A percentile compares a stretch with the other conserved stretches of the same genome.
These are phyloP conservation scores for Pestalotiopsis sp. DNA, from an alignment of 2,329 filamentous ascomycete genomes.

Conservation along the genomic window DNA sequence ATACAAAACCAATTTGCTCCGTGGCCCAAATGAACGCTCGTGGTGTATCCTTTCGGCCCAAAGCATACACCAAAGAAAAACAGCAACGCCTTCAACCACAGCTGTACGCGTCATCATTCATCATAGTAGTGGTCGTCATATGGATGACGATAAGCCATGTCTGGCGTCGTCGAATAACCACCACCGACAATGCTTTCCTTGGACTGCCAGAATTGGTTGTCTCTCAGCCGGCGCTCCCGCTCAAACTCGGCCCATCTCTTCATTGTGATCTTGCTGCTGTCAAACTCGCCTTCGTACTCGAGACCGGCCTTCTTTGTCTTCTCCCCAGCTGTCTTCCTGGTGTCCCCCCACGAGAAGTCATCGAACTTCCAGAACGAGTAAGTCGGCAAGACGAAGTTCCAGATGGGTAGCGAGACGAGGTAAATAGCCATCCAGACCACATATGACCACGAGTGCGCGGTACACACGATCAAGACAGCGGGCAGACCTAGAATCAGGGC, in stretches of 20 bases:
- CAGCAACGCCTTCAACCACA: neutral
- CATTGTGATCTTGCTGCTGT: constrained; percentile 99
- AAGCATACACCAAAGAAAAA: neutral
- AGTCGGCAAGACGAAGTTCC: constrained; percentile 93
- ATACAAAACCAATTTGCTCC: neutral
- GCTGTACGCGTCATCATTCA: constrained; percentile 51
- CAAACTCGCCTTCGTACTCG: constrained; percentile 93
- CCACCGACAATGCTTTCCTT: constrained; percentile 52
- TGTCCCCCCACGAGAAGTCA: constrained; percentile 99
- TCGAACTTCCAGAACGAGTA: constrained; percentile 99
- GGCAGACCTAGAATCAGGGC: constrained; percentile 91
- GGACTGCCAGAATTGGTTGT: constrained; percentile 49
- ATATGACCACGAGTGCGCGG: constrained; percentile 89
- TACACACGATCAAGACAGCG: constrained; percentile 86
- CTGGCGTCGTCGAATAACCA: constrained; percentile 44
- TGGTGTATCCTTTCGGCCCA: neutral
- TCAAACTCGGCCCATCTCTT: constrained; percentile 98
- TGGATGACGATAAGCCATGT: constrained; percentile 35
- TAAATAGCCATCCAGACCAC: constrained; percentile 98
- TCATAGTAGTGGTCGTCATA: constrained; percentile 59
- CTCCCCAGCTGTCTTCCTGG: constrained; percentile 90
- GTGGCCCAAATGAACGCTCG: constrained; percentile 3
- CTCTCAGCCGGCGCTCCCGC: constrained; percentile 54
- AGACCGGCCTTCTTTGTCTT: constrained; percentile 83
- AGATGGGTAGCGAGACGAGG: constrained; percentile 86